Conservation (phyloP, 768 basidiomycete genomes). For the Cystoderma amianthinum region DNA sequence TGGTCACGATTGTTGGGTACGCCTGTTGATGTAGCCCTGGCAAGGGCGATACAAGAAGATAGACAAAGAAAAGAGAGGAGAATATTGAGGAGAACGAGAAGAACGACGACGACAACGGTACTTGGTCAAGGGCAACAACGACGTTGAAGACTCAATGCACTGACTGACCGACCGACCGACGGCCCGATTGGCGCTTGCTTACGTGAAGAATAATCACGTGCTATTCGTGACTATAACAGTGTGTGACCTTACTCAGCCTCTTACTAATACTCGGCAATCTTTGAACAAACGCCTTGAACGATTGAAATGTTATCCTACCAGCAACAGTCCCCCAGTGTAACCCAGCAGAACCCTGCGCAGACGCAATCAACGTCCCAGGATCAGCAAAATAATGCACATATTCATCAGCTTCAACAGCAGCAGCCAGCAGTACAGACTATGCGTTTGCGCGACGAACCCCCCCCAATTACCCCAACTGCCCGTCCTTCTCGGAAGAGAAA, state of each 20-base stretch:
- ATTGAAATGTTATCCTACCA: slow-evolving; percentile 32
- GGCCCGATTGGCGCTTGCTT: not conserved
- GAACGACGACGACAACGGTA: not conserved
- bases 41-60: not conserved
- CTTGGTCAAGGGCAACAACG: not conserved
- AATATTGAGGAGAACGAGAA: not conserved
- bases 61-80: not conserved
- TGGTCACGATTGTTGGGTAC: not conserved
- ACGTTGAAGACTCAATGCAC: no score
- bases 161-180: no score
- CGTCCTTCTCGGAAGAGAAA: slow-evolving; percentile 62
- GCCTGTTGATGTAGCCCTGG: no score
- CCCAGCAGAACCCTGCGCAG: not conserved
- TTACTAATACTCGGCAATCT: slow-evolving; percentile 38
- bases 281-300: slow-evolving; percentile 8
- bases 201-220: not conserved
- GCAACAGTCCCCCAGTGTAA: slow-evolving; percentile 8
- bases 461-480: slow-evolving; percentile 34
- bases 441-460: slow-evolving; percentile 59
- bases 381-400: slow-evolving; percentile 6
- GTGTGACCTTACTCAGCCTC: slow-evolving; percentile 32
- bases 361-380: slow-evolving; percentile 17
- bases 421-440: slow-evolving; percentile 24
- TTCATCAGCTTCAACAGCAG: slow-evolving; percentile 10
- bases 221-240: slow-evolving; percentile 2